Conservation (phyloP, 164 flowering plant genomes). For the Amborella trichopoda region DNA sequence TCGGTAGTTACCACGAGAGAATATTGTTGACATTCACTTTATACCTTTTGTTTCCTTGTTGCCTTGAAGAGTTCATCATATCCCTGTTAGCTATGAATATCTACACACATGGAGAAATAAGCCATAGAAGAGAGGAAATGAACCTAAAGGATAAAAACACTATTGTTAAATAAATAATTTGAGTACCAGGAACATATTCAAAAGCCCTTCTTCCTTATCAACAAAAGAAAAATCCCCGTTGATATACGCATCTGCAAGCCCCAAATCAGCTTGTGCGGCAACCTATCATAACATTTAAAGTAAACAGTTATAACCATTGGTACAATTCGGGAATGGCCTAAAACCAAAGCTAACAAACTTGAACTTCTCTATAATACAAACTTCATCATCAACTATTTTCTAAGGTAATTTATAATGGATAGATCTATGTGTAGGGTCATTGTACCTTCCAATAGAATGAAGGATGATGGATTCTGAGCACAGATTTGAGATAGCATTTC, state of each 20-base stretch:
- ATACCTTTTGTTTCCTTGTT: slow-evolving; percentile 43
- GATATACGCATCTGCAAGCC: slow-evolving; percentile 92
- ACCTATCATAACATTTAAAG: slow-evolving; percentile 32
- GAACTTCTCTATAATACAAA: too few species aligned
- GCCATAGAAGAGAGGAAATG: slow-evolving; percentile 1
- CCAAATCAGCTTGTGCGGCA: slow-evolving; percentile 78
- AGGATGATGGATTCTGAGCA: slow-evolving; percentile 54
- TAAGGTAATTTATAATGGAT: too few species aligned
- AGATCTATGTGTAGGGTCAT: neutral
- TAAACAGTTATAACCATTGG: too few species aligned
- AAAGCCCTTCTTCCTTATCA: slow-evolving; percentile 67
- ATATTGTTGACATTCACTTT: too few species aligned
- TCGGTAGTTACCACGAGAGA: too few species aligned
- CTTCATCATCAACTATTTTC: too few species aligned
- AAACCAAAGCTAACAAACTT: too few species aligned
- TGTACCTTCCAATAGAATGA: slow-evolving; percentile 91
- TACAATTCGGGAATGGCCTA: too few species aligned
- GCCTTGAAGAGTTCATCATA: slow-evolving; percentile 23
- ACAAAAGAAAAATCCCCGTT: slow-evolving; percentile 83
- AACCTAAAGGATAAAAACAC: neutral
- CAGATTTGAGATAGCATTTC: slow-evolving; percentile 33
- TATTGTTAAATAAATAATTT: neutral
- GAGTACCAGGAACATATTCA: slow-evolving; percentile 62
- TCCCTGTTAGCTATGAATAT: slow-evolving; percentile 76
- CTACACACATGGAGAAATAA: slow-evolving; percentile 25